phyloP scores from a whole-genome alignment of 495 filamentous ascomycete species.

The Neurospora sublineolata region DNA sequence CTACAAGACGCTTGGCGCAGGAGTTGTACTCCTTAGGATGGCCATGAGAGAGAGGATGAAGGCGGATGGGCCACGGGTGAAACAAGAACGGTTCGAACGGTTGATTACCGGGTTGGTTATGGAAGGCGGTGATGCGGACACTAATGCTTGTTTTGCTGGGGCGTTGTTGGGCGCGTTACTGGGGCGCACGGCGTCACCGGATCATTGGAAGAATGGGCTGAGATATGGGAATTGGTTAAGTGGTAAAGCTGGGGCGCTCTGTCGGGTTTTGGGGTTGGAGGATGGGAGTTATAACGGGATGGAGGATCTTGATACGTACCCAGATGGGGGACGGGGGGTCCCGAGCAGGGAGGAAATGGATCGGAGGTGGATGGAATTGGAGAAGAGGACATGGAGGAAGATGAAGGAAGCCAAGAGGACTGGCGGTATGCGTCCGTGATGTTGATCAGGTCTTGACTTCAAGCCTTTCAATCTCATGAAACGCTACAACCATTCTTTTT shows the following conservation, averaged over 20 bases:
- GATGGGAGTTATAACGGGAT: constrained; percentile 17
- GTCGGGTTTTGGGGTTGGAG: constrained; percentile 16
- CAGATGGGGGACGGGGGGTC: constrained; percentile 17
- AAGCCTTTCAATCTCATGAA: no score
- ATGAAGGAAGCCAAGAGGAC: constrained; percentile 8
- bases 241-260: constrained; percentile 22
- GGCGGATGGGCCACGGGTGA: neutral
- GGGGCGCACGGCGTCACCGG: constrained; percentile 28
- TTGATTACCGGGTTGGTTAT: constrained; percentile 34
- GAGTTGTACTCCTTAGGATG: constrained; percentile 24
- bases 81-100: constrained; percentile 24
- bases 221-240: constrained; percentile 28
- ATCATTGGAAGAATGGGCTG: constrained; percentile 33
- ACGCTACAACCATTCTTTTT: no score
- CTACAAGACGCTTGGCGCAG: constrained; percentile 35
- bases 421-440: neutral
- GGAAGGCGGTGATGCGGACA: constrained; percentile 39
- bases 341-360: constrained; percentile 22
- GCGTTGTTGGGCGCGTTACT: constrained; percentile 32
- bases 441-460: neutral
- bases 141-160: constrained; percentile 38
- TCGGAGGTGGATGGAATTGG: constrained; percentile 19
- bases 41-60: constrained; percentile 19
- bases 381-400: constrained; percentile 12
- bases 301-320: constrained; percentile 20